Evolutionary conservation across 495 filamentous ascomycete species (phyloP).

Genomic region (Penicillium lividum): DNA sequence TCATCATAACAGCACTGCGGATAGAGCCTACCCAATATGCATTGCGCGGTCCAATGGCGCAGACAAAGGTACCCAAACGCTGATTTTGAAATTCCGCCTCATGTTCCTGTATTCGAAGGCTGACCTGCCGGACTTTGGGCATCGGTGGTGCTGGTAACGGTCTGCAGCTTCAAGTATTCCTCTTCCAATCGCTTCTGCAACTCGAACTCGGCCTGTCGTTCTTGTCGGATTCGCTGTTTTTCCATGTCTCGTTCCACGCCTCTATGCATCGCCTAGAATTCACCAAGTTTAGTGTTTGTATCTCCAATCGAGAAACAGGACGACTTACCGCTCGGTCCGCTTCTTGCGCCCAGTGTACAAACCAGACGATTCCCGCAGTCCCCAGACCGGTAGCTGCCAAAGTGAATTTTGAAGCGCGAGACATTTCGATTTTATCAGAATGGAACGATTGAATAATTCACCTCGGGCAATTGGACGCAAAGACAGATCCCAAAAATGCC

Average conservation of each 20-base stretch:
- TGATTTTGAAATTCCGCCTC: constrained; percentile 4
- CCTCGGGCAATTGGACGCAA: neutral
- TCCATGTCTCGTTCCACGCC: constrained; percentile 95
- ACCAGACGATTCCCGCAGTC: constrained; percentile 72
- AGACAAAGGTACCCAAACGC: constrained; percentile 1
- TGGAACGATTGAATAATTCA: neutral
- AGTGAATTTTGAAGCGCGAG: constrained; percentile 82
- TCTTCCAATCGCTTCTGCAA: constrained; percentile 82
- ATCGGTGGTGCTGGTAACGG: constrained; percentile 47
- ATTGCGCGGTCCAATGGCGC: neutral
- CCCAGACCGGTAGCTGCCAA: constrained; percentile 74
- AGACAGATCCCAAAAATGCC: constrained; percentile 16
- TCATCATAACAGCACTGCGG: neutral
- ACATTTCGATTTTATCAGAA: constrained; percentile 57
- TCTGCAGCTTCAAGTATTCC: constrained; percentile 88
- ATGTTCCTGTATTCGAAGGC: constrained; percentile 24
- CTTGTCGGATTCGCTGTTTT: constrained; percentile 83
- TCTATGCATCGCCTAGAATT: constrained; percentile 82
- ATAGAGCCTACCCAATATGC: constrained; percentile 11
- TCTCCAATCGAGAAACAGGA: neutral
- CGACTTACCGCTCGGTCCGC: constrained; percentile 76
- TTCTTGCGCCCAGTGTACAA: constrained; percentile 87
- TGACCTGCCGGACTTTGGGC: constrained; percentile 18
- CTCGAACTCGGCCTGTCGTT: constrained; percentile 90
- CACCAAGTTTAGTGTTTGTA: constrained; percentile 11